A percentile compares a stretch with the other conserved stretches of the same genome.
Conservation (phyloP, 2,329 filamentous ascomycete genomes). For the Fusarium citri region DNA sequence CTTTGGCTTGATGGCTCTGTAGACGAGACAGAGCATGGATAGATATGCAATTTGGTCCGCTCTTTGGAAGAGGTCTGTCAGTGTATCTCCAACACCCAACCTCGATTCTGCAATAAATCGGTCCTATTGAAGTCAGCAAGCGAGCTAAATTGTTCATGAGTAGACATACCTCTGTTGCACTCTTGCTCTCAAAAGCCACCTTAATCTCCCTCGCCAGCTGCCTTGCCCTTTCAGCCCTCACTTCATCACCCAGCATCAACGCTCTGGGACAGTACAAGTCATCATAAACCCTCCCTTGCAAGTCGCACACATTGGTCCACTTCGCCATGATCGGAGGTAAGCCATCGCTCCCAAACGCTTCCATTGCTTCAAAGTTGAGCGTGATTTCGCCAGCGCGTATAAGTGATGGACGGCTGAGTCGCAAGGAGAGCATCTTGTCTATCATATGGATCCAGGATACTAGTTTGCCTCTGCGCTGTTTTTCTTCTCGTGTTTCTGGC, state of each 20-base stretch:
- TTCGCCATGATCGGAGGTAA: neutral
- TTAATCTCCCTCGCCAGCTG: neutral
- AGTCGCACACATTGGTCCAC: neutral
- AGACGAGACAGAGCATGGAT: slow-evolving; percentile 6
- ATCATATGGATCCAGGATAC: slow-evolving; percentile 2
- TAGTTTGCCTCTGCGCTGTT: neutral
- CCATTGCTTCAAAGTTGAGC: neutral
- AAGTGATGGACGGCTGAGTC: neutral
- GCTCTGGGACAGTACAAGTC: slow-evolving; percentile 1
- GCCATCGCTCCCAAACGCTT: neutral
- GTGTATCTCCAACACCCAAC: neutral
- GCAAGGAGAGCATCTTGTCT: slow-evolving; percentile 15
- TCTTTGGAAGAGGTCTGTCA: slow-evolving; percentile 4
- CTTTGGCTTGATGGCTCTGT: neutral
- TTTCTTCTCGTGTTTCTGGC: slow-evolving; percentile 1
- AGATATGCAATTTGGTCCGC: slow-evolving; percentile 5
- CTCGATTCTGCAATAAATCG: neutral
- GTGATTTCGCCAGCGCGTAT: slow-evolving; percentile 9
- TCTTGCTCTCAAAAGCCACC: neutral
- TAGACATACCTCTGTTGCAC: neutral
- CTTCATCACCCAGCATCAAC: neutral
- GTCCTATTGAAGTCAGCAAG: neutral
- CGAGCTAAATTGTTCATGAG: neutral
- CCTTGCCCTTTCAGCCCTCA: neutral
- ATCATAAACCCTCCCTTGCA: slow-evolving; percentile 1